Conservation (phyloP, 352 stramenopile species). For the Phytophthora nicotianae region DNA sequence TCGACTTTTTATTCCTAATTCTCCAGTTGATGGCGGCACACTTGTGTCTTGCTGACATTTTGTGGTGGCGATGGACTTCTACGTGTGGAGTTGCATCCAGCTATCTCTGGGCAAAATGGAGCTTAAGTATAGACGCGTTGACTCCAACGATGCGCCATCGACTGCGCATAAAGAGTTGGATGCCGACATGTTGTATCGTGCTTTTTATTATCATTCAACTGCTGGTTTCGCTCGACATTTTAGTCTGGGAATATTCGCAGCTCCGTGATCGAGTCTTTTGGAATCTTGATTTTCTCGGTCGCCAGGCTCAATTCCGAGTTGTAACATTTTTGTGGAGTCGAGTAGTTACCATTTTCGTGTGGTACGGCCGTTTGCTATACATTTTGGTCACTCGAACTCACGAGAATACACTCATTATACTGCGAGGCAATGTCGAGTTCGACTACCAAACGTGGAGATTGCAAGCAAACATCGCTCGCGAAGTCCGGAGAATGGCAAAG, state of each 20-base stretch:
- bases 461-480: slow-evolving; percentile 17
- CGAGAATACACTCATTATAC: slow-evolving; percentile 30
- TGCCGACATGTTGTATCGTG: slow-evolving; percentile 28
- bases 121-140: slow-evolving; percentile 23
- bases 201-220: slow-evolving; percentile 32
- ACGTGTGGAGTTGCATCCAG: slow-evolving; percentile 23
- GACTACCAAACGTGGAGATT: slow-evolving; percentile 30
- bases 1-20: slow-evolving; percentile 35
- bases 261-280: slow-evolving; percentile 32
- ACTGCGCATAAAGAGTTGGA: slow-evolving; percentile 28
- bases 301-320: slow-evolving; percentile 26
- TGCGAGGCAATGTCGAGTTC: slow-evolving; percentile 35
- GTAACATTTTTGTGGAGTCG: slow-evolving; percentile 36
- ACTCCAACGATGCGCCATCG: slow-evolving; percentile 23
- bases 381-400: slow-evolving; percentile 29
- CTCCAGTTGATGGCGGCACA: slow-evolving; percentile 30
- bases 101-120: slow-evolving; percentile 22
- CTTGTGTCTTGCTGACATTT: slow-evolving; percentile 32
- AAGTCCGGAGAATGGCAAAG: slow-evolving; percentile 2
- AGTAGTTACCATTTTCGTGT: slow-evolving; percentile 33
- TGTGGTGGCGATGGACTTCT: slow-evolving; percentile 26
- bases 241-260: slow-evolving; percentile 21
- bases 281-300: slow-evolving; percentile 26
- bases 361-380: slow-evolving; percentile 30
- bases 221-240: slow-evolving; percentile 20